Base-by-base conservation (phyloP, 352 stramenopile genomes). In the Plasmopara muralis region DNA sequence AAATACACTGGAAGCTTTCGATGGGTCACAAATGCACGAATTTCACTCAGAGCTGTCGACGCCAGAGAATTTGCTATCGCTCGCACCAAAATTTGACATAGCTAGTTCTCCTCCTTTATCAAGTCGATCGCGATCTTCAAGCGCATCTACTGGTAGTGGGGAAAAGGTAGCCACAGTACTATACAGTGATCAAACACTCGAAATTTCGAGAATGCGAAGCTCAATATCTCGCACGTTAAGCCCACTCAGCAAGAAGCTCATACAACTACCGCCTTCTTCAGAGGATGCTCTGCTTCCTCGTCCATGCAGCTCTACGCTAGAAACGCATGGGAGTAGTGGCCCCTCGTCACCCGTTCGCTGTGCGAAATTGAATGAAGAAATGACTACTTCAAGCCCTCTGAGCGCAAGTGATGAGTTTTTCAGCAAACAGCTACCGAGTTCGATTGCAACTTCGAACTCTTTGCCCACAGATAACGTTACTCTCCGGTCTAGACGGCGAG, bases 381-480 rank as follows among this genome's bases (percentile, higher is more conserved):
- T 50, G 10, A 10, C 38, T 29, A 34, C 65, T 8, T 25, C 34
- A 15, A 67, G 51, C n/a, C 35, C 39, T 46, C 72, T 66, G 15
- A 57, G 48, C 39, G 42, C 50, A 47, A 59, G 48, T 18, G 68
- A 72, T 35, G 57, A 70, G 6, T 77, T 61, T 55, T 66, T 77
- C n/a, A 70, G 61, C 45, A 68, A 66, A 1, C 57, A 59, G 0
- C 71, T 76, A 47, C 57, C 71, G 13, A 72, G 60, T 44, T 59
- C 52, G n/a, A 30, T 43, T 42, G 62, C 50, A n/a, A 37, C 47
- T 7, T 43, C 60, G 18, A 62, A 52, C 25, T 48, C 58, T 10
- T 28, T 59, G 31, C 60, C 68, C n/a, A 53, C 52, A 28, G 60
- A 70, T 7, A 77, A 72, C 50, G 53, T 77, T 30, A 76, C 68